These are phyloP conservation scores for Metschnikowia chrysomelidarum DNA, from an alignment of 805 yeast species.

Conservation along the genomic window DNA sequence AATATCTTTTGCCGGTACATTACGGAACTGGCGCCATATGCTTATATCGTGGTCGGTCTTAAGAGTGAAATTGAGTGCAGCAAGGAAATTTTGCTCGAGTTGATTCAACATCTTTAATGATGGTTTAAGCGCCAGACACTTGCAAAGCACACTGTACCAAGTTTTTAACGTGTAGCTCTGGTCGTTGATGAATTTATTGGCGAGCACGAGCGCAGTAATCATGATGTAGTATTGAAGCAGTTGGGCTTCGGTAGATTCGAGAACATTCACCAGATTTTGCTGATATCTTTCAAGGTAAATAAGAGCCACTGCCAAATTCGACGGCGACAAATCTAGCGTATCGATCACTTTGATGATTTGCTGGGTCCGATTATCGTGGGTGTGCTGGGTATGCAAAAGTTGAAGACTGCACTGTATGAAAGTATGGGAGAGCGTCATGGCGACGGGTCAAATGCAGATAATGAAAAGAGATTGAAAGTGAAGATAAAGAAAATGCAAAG, in stretches of 20 bases:
- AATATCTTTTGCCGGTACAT: conserved; percentile 5
- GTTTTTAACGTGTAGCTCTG: conserved; percentile 51
- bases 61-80: conserved; percentile 15
- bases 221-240: conserved; percentile 17
- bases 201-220: conserved; percentile 18
- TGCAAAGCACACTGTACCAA: conserved; percentile 35
- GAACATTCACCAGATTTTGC: conserved; percentile 12
- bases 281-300: conserved; percentile 16
- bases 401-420: conserved; percentile 15
- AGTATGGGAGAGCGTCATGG: conserved; percentile 7
- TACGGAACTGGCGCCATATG: conserved; percentile 13
- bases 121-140: conserved; percentile 12
- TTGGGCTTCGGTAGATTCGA: conserved; percentile 13
- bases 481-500: neutral
- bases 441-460: neutral
- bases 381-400: conserved; percentile 8
- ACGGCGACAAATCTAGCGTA: conserved; percentile 18
- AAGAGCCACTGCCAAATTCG: conserved; percentile 18
- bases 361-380: conserved; percentile 3
- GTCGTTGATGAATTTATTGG: conserved; percentile 46
- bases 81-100: conserved; percentile 18
- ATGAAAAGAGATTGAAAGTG: no score
- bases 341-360: conserved; percentile 16
- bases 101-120: conserved; percentile 18
- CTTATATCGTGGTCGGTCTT: conserved; percentile 10